Evolutionary conservation across 257 asterid species (phyloP), one percentile per base, ranked within the genome.

Genomic region (Sherardia arvensis): DNA sequence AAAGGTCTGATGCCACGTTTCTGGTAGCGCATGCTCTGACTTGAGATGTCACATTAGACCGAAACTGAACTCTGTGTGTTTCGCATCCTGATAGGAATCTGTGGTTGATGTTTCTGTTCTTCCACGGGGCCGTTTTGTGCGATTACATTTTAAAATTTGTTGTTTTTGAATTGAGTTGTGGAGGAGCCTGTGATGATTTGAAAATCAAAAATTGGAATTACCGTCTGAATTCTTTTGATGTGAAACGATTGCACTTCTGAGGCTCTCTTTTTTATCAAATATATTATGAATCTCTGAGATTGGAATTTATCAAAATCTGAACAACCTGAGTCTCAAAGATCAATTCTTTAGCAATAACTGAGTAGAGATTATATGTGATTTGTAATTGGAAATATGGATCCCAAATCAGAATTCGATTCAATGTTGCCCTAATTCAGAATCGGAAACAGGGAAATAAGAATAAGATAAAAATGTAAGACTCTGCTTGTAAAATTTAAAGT

Each of bases 71-170:
- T 26, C 15, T 15, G 8, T n/a, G 20, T 61, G 1, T 77, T 81
- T 86, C 85, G 87, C 85, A 81, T 33, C 29, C 49, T 84, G 88
- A 86, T 86, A 86, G 95, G 95, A 86, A 86, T 70, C 91, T 71
- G 81, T 76, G 84, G 72, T 36, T n/a, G 81, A 70, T 49, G 27
- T 26, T 61, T 26, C 32, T 73, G 60, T 68, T 69, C 79, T 49
- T 78, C 59, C 80, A 71, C 57, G 72, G 92, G 73, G 92, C 95
- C 92, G 88, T 53, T 83, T 80, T 68, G 29, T 84, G 92, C 81
- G 90, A 83, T 87, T 78, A 87, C 88, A 87, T 68, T 15, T n/a
- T n/a, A n/a, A n/a, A n/a, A n/a, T n/a, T 29, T 18, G 17, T 17
- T 0, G 36, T 25, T 9, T 58, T 36, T 2, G 0, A 4, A 2